phyloP scores from a whole-genome alignment of 1,139 yeast species.

The Suhomyces yuchorum region DNA sequence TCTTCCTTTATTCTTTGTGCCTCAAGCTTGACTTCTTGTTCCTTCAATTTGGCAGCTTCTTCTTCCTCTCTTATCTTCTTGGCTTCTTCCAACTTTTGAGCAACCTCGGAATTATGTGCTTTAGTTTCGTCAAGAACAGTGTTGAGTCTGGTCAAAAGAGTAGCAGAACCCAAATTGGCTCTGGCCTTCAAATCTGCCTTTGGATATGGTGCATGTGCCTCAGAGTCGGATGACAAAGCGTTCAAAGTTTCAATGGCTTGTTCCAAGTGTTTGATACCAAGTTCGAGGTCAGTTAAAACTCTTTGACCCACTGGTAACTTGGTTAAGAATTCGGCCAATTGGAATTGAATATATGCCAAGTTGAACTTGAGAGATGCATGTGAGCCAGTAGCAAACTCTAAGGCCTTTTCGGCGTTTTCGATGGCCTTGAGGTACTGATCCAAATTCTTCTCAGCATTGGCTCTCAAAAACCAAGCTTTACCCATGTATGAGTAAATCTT shows the following conservation, averaged over 20 bases:
- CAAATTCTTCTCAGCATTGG: constrained; percentile 64
- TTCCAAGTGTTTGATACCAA: constrained; percentile 58
- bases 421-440: constrained; percentile 63
- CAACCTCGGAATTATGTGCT: constrained; percentile 60
- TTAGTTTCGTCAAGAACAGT: constrained; percentile 73
- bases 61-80: constrained; percentile 65
- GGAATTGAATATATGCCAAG: constrained; percentile 81
- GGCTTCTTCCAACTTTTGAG: constrained; percentile 72
- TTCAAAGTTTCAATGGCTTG: constrained; percentile 64
- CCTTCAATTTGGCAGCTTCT: constrained; percentile 40
- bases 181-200: constrained; percentile 79
- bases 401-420: constrained; percentile 62
- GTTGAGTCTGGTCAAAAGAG: constrained; percentile 71
- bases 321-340: constrained; percentile 79
- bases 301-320: constrained; percentile 65
- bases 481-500: constrained; percentile 75
- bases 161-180: constrained; percentile 78
- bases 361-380: constrained; percentile 66
- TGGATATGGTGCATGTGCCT: constrained; percentile 70
- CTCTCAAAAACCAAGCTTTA: constrained; percentile 89
- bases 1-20: constrained; percentile 48
- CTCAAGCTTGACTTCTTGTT: constrained; percentile 42
- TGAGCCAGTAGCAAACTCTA: constrained; percentile 36
- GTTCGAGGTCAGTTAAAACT: constrained; percentile 60
- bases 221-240: constrained; percentile 56